phyloP scores from a whole-genome alignment of 2,329 filamentous ascomycete genomes.

The Microcyclospora tardicrescens region DNA sequence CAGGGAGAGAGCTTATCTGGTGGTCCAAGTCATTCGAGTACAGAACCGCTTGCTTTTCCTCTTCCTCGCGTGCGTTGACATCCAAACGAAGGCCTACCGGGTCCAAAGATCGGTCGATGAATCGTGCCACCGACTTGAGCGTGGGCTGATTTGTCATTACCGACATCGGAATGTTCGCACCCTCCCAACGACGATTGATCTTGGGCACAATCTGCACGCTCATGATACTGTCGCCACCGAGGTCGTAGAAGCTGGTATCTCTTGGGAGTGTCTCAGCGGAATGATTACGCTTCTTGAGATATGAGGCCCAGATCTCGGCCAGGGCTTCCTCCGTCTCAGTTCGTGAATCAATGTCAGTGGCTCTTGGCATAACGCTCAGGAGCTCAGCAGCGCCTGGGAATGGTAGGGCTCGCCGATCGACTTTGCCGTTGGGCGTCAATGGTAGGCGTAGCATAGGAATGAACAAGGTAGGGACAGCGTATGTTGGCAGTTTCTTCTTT shows the following conservation, averaged over 20 bases:
- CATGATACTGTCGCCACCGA: conserved; percentile 68
- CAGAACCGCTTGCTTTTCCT: conserved; percentile 34
- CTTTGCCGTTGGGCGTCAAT: conserved; percentile 75
- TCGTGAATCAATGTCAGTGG: conserved; percentile 33
- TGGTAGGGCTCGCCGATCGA: conserved; percentile 65
- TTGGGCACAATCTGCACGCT: conserved; percentile 70
- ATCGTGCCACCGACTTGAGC: conserved; percentile 41
- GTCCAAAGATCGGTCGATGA: conserved; percentile 39
- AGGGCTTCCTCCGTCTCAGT: conserved; percentile 51
- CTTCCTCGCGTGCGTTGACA: conserved; percentile 37
- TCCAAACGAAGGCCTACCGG: conserved; percentile 35
- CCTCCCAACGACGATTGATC: conserved; percentile 48
- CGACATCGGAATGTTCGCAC: conserved; percentile 56
- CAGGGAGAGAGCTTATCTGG: conserved; percentile 39
- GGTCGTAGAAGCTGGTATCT: conserved; percentile 59
- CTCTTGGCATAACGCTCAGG: conserved; percentile 39
- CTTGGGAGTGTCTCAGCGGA: conserved; percentile 54
- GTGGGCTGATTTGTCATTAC: conserved; percentile 57
- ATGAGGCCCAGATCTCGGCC: conserved; percentile 59
- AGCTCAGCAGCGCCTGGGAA: conserved; percentile 65
- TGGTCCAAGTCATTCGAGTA: conserved; percentile 43
- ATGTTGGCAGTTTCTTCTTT: conserved; percentile 57
- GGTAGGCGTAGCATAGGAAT: conserved; percentile 62
- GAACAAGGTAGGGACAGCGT: conserved; percentile 62
- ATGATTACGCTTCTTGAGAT: conserved; percentile 46